Evolutionary conservation across 768 basidiomycete genomes (phyloP).

Genomic region (Suillus placidus): DNA sequence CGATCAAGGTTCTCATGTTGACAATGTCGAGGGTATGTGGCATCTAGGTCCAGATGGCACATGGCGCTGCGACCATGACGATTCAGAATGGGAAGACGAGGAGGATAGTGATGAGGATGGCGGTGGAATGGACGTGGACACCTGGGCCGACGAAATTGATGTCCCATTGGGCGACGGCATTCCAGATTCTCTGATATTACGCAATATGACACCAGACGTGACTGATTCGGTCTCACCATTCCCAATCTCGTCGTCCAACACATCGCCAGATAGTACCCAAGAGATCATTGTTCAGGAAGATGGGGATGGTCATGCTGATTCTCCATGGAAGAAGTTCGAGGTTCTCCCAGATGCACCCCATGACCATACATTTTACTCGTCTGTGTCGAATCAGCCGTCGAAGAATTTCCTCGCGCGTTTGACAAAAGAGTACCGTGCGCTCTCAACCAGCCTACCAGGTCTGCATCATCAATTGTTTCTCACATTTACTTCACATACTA

Average conservation of each 20-base stretch:
- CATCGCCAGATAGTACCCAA: constrained; percentile 37
- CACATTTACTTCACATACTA: constrained; percentile 1
- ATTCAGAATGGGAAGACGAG: constrained; percentile 31
- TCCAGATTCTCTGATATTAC: constrained; percentile 17
- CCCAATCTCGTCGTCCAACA: constrained; percentile 29
- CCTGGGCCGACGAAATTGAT: constrained; percentile 30
- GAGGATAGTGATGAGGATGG: constrained; percentile 34
- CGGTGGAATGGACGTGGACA: constrained; percentile 40
- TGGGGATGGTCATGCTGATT: constrained; percentile 39
- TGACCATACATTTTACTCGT: constrained; percentile 81
- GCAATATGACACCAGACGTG: constrained; percentile 22
- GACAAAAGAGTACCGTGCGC: constrained; percentile 78
- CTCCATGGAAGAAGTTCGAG: constrained; percentile 80
- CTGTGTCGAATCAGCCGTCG: constrained; percentile 62
- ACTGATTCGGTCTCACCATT: constrained; percentile 28
- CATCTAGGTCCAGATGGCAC: constrained; percentile 44
- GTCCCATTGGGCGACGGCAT: constrained; percentile 24
- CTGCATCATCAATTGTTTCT: constrained; percentile 21
- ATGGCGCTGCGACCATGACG: constrained; percentile 36
- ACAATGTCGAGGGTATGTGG: constrained; percentile 45
- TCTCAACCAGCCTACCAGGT: constrained; percentile 85
- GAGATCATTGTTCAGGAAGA: constrained; percentile 30
- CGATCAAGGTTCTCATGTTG: constrained; percentile 41
- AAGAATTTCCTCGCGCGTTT: constrained; percentile 78
- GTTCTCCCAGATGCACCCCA: constrained; percentile 71